Base-by-base conservation (phyloP, 306 rosid species). In the Leucaena leucocephala region DNA sequence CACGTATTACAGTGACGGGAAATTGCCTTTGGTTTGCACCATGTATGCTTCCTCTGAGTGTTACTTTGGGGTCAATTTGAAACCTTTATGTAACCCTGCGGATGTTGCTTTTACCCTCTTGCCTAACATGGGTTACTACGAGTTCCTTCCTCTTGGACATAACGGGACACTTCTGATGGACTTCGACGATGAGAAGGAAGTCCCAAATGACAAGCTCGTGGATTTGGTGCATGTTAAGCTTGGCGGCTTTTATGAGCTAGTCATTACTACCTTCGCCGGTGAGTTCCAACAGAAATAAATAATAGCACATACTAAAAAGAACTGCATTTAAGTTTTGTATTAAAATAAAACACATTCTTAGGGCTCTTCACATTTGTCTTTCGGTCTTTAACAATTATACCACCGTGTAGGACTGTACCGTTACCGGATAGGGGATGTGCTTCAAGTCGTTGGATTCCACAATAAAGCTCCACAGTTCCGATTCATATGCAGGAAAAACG, bases 41-140 rank as follows among this genome's bases (percentile, higher is more conserved):
- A 92, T 92, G 97, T 94, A 92, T 74, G 98, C 96, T 65, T 90
- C 98, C 0, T 92, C 97, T 10, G 98, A 94, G 89, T 87, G 98
- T 80, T 94, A 90, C 82, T 94, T 94, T 79, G 98, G 96, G 7
- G 91, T 94, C 19, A 94, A 94, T 64, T 76, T 94, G 80, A 92
- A 85, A 21, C 98, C 98, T 22, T 68, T 92, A 2, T 84, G 87
- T 77, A 88, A 92, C 33, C 98, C 97, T 19, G 48, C 81, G 10
- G 97, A 92, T 54, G 97, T 92, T 46, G 82, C 90, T 11, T 94
- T 89, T 49, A 92, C 98, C n/a, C 89, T 90, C 43, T 78, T 94
- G 87, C 98, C 98, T 8, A 94, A 94, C 68, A 92, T 94, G 98
- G 84, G 92, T 7, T 94, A 94, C 81, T 94, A 80, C 59, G 98